A percentile compares a stretch with the other conserved stretches of the same genome.
Evolutionary conservation across 1,284 basidiomycete species (phyloP).

Genomic region (Leccinum huronense): DNA sequence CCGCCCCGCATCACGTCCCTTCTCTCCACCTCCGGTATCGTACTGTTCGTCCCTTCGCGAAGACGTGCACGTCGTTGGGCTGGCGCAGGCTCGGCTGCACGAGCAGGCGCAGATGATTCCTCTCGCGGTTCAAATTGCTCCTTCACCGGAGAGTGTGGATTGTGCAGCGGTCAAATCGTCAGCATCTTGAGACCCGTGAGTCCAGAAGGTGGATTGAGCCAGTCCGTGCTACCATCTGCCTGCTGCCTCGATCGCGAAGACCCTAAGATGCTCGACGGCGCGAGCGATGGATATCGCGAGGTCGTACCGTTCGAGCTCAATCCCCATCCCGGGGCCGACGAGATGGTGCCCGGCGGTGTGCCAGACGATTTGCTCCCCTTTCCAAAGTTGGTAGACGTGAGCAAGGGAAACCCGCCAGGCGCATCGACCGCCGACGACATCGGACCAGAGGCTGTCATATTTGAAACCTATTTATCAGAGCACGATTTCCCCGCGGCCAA

Average conservation of each 20-base stretch:
- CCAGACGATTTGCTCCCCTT: conserved; percentile 20
- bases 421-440: conserved; percentile 10
- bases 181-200: conserved; percentile 23
- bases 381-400: conserved; percentile 31
- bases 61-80: conserved; percentile 24
- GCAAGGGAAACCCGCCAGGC: conserved; percentile 19
- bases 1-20: conserved; percentile 23
- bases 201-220: conserved; percentile 28
- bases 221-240: conserved; percentile 24
- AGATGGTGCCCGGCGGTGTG: conserved; percentile 12
- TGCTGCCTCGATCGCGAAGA: conserved; percentile 16
- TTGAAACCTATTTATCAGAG: conserved; percentile 18
- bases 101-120: neutral
- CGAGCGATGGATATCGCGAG: conserved; percentile 34
- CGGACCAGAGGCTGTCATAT: conserved; percentile 13
- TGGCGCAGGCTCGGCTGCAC: neutral
- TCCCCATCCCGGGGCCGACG: conserved; percentile 14
- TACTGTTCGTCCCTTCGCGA: conserved; percentile 20
- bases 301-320: conserved; percentile 11
- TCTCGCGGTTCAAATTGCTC: conserved; percentile 5
- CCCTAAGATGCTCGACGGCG: conserved; percentile 21
- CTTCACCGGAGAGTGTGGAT: conserved; percentile 29
- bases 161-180: conserved; percentile 17
- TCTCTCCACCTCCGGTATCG: conserved; percentile 27
- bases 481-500: conserved; percentile 14